Conservation (phyloP, 2,329 filamentous ascomycete genomes). For the Diaporthe vexans region DNA sequence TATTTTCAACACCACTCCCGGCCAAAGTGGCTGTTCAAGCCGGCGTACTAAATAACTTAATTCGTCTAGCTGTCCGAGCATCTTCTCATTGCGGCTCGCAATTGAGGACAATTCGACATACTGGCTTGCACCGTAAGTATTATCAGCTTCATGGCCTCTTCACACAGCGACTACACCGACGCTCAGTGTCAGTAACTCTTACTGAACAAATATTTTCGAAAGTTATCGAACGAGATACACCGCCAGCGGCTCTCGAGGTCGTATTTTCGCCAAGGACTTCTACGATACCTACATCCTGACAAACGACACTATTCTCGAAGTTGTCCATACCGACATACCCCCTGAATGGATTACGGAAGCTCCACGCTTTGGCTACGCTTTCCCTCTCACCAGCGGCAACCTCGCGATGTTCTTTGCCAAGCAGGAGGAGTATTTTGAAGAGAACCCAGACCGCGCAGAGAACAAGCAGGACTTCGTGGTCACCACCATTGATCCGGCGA, state of each 20-base stretch:
- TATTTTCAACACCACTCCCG: not conserved
- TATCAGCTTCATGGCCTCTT: not conserved
- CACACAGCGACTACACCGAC: not conserved
- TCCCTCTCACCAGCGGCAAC: not conserved
- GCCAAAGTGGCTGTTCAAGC: not conserved
- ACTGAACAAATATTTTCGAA: not conserved
- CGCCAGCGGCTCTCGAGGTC: not conserved
- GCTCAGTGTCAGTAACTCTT: not conserved
- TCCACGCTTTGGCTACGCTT: not conserved
- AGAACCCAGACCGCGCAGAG: slow-evolving; percentile 5
- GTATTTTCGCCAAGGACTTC: slow-evolving; percentile 12
- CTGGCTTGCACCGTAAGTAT: slow-evolving; percentile 23
- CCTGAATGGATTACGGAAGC: not conserved
- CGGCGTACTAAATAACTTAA: not conserved
- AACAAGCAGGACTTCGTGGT: slow-evolving; percentile 4
- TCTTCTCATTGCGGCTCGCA: slow-evolving; percentile 2
- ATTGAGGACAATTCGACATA: slow-evolving; percentile 23
- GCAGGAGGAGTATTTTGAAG: slow-evolving; percentile 2
- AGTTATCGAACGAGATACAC: slow-evolving; percentile 19
- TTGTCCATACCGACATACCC: slow-evolving; percentile 1
- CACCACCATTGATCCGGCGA: not conserved
- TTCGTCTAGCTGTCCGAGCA: not conserved
- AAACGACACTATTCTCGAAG: slow-evolving; percentile 6
- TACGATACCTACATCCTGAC: not conserved
- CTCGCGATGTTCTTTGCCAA: slow-evolving; percentile 2